Percentiles rank a stretch among this genome's conserved stretches.
These are phyloP conservation scores for Hippophae rhamnoides DNA, from an alignment of 306 rosid species.

Conservation along the genomic window DNA sequence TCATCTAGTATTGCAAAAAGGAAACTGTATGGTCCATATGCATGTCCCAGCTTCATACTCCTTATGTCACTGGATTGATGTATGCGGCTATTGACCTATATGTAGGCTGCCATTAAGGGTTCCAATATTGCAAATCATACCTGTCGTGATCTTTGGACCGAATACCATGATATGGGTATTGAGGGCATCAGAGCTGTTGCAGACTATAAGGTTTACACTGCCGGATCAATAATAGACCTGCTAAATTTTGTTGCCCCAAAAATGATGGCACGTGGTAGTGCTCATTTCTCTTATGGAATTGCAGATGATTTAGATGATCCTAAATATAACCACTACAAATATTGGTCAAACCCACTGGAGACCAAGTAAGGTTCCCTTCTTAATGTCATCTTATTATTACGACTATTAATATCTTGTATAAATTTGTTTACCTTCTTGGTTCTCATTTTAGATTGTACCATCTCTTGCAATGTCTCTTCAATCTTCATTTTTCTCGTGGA, in stretches of 20 bases:
- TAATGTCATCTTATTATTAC: neutral
- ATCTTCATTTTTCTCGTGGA: neutral
- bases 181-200: slow-evolving; percentile 72
- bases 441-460: slow-evolving; percentile 6
- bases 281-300: slow-evolving; percentile 74
- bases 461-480: neutral
- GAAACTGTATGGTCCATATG: no score
- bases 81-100: slow-evolving; percentile 9
- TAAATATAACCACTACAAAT: slow-evolving; percentile 55
- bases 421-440: slow-evolving; percentile 7
- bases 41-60: no score
- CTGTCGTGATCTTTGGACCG: slow-evolving; percentile 75
- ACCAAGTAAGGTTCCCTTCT: slow-evolving; percentile 45
- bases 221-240: slow-evolving; percentile 44
- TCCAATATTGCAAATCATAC: slow-evolving; percentile 45
- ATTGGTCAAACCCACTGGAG: slow-evolving; percentile 89
- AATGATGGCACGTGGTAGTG: slow-evolving; percentile 71
- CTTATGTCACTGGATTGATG: slow-evolving; percentile 2
- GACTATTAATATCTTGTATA: neutral
- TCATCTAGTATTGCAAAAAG: no score
- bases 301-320: slow-evolving; percentile 75
- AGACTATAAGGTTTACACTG: slow-evolving; percentile 62
- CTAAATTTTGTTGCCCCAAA: slow-evolving; percentile 74
- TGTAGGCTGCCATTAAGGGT: slow-evolving; percentile 63
- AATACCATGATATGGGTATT: slow-evolving; percentile 77